A percentile compares a stretch with the other conserved stretches of the same genome.
Evolutionary conservation across 805 yeast genomes (phyloP).

Genomic region (Candida morakotiae): DNA sequence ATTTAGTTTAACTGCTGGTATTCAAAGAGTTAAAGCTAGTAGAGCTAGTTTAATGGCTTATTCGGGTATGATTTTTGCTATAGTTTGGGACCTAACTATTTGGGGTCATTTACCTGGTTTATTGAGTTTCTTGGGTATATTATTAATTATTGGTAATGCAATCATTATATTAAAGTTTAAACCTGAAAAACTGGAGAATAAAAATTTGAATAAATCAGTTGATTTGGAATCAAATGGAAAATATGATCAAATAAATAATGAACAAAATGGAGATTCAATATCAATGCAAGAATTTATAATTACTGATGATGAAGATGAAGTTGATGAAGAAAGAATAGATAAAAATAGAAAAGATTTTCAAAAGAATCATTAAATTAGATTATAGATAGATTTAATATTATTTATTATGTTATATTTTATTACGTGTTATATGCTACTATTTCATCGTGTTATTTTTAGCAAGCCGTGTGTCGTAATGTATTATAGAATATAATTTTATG

Average conservation of each 20-base stretch:
- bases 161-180: conserved; percentile 38
- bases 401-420: too few species aligned
- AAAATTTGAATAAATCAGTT: conserved; percentile 5
- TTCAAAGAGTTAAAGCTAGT: conserved; percentile 76
- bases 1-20: conserved; percentile 71
- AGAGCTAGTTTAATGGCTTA: conserved; percentile 73
- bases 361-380: too few species aligned
- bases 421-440: too few species aligned
- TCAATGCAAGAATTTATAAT: conserved; percentile 26
- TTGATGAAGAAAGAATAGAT: neutral
- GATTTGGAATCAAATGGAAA: conserved; percentile 9
- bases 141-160: conserved; percentile 65
- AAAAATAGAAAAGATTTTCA: too few species aligned
- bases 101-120: conserved; percentile 73
- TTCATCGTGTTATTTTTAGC: too few species aligned
- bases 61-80: conserved; percentile 73
- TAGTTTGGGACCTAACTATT: conserved; percentile 66
- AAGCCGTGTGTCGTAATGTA: too few species aligned
- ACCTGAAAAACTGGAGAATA: conserved; percentile 10
- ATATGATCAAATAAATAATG: conserved; percentile 8
- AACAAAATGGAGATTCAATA: conserved; percentile 14
- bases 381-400: too few species aligned
- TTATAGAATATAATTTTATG: too few species aligned
- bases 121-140: conserved; percentile 66
- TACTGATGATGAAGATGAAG: conserved; percentile 21